Evolutionary conservation across 371 early-diverging fungal species (phyloP), one percentile per base, ranked within the genome.

Genomic region (Mucor plumbeus): DNA sequence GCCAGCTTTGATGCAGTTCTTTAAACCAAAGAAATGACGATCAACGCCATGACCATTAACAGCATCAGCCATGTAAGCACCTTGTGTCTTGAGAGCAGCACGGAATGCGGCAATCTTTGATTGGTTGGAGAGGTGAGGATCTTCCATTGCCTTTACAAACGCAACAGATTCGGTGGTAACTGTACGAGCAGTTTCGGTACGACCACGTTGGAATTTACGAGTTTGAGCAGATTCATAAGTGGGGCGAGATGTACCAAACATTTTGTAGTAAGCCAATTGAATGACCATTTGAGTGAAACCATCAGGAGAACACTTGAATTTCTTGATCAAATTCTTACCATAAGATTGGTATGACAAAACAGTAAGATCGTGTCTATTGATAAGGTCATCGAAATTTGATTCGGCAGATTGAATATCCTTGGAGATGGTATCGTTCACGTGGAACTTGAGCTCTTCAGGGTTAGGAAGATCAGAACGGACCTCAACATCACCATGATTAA

Each of bases 221-320:
- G 95, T 95, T 79, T 93, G 93, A 26, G 93, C 97, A 67, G 92
- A 89, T 78, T 97, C 98, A 74, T 98, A 98, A 7, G 98, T 98
- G 10, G 96, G 91, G 26, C 87, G 81, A 66, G 79, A 78, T 14
- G 69, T 71, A 35, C 94, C 94, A 74, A 94, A 89, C 85, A 94
- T 91, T 78, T 93, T 94, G 84, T 88, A 95, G 84, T 95, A 96
- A 17, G 97, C 98, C 54, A 97, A 84, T 83, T 98, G 98, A 65
- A 98, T 93, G 34, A 91, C 88, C 96, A 98, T 95, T 79, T 98
- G 98, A 38, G 88, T 89, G 72, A 86, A 98, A 31, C 97, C 95
- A 70, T 98, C 99, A 21, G 99, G 99, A 5, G 89, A 88, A 44
- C 90, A 82, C 68, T 91, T 90, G 78, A 94, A 88, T 75, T 89